phyloP scores from a whole-genome alignment of 2,329 filamentous ascomycete species.

The Teratosphaeria gauchensis region DNA sequence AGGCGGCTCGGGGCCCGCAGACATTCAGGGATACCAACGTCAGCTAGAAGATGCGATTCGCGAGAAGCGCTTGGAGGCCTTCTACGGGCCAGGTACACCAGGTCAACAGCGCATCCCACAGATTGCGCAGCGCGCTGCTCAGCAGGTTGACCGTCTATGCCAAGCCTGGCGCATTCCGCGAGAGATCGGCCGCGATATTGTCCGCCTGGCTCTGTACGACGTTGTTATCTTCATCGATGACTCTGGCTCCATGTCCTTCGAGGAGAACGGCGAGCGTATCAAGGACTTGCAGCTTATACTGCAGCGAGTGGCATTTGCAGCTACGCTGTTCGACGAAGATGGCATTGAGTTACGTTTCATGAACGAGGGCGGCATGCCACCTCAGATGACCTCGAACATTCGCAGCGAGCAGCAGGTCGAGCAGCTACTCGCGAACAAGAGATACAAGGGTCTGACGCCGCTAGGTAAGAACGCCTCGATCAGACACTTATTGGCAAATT shows the following conservation, averaged over 20 bases:
- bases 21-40: slow-evolving; percentile 47
- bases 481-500: neutral
- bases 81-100: slow-evolving; percentile 48
- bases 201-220: slow-evolving; percentile 54
- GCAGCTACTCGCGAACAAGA: slow-evolving; percentile 46
- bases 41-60: slow-evolving; percentile 47
- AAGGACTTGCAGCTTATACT: slow-evolving; percentile 57
- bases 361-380: slow-evolving; percentile 47
- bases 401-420: slow-evolving; percentile 49
- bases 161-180: slow-evolving; percentile 46
- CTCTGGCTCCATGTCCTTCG: slow-evolving; percentile 60
- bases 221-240: slow-evolving; percentile 58
- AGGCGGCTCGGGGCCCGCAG: slow-evolving; percentile 25
- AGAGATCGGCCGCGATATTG: slow-evolving; percentile 54
- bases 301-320: slow-evolving; percentile 52
- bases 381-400: slow-evolving; percentile 44
- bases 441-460: slow-evolving; percentile 57
- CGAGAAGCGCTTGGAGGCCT: slow-evolving; percentile 49
- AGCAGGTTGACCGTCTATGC: slow-evolving; percentile 45
- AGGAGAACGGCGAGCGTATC: slow-evolving; percentile 57
- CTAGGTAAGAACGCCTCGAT: slow-evolving; percentile 32
- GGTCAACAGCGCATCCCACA: slow-evolving; percentile 34
- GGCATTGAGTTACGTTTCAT: slow-evolving; percentile 61
- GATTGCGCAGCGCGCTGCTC: slow-evolving; percentile 40
- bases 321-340: slow-evolving; percentile 60